Evolutionary conservation across 2,329 filamentous ascomycete species (phyloP).

Genomic region (Aspergillus aculeatinus): DNA sequence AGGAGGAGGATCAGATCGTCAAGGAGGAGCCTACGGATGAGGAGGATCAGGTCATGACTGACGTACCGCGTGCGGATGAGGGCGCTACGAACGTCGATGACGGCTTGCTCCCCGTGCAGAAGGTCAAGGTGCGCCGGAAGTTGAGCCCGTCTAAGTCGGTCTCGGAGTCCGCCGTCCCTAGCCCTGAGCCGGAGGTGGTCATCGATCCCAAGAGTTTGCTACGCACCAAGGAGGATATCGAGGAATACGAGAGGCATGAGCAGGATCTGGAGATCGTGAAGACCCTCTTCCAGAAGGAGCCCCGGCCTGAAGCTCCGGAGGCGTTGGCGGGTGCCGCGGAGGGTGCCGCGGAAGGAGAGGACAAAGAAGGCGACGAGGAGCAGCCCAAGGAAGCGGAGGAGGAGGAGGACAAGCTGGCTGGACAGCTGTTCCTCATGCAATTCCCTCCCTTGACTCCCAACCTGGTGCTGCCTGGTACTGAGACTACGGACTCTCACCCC

Average conservation of each 20-base stretch:
- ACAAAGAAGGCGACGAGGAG: constrained; percentile 13
- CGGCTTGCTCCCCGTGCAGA: constrained; percentile 35
- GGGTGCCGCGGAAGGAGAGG: constrained; percentile 15
- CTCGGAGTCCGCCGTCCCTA: neutral
- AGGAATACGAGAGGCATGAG: constrained; percentile 43
- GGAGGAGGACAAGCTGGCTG: constrained; percentile 46
- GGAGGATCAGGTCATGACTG: constrained; percentile 40
- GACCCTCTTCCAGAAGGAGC: constrained; percentile 34
- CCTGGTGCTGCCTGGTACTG: constrained; percentile 43
- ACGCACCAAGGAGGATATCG: constrained; percentile 43
- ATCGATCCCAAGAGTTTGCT: constrained; percentile 36
- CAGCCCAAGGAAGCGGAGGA: constrained; percentile 27
- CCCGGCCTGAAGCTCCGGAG: constrained; percentile 15
- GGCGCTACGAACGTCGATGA: constrained; percentile 27
- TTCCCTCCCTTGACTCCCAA: constrained; percentile 63
- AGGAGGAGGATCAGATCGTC: constrained; percentile 38
- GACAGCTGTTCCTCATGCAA: constrained; percentile 63
- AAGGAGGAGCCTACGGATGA: constrained; percentile 57
- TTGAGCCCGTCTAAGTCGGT: constrained; percentile 24
- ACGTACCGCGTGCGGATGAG: constrained; percentile 31
- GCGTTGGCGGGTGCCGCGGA: constrained; percentile 6
- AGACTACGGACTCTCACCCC: constrained; percentile 5
- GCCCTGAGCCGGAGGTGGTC: constrained; percentile 14
- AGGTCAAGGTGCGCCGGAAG: constrained; percentile 36
- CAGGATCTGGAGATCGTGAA: constrained; percentile 43